These are phyloP conservation scores for Trichoderma brevicompactum DNA, from an alignment of 2,329 filamentous ascomycete genomes.

Conservation along the genomic window DNA sequence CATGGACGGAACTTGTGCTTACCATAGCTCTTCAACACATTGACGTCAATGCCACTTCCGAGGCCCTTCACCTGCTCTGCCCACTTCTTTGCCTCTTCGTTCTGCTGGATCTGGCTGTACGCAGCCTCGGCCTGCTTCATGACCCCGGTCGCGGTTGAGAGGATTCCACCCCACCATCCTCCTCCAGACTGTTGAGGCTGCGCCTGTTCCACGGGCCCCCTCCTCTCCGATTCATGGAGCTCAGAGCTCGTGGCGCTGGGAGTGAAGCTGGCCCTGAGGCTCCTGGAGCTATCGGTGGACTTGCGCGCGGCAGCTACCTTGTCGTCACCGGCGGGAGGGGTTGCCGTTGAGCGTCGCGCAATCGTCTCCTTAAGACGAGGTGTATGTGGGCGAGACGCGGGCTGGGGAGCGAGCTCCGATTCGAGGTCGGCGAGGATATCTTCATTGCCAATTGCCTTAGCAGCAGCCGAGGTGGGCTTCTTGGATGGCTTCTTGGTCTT, in stretches of 20 bases:
- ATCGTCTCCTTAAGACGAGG: constrained; percentile 68
- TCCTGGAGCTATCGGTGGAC: constrained; percentile 76
- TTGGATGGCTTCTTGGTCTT: constrained; percentile 55
- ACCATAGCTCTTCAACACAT: constrained; percentile 63
- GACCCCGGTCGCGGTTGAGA: constrained; percentile 81
- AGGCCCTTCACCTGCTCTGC: constrained; percentile 84
- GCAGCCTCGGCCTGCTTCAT: constrained; percentile 92
- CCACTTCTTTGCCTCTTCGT: constrained; percentile 96
- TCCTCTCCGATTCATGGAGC: constrained; percentile 61
- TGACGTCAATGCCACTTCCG: constrained; percentile 64
- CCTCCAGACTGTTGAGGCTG: constrained; percentile 55
- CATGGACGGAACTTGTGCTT: constrained; percentile 27
- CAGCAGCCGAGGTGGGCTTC: constrained; percentile 55
- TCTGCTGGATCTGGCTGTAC: constrained; percentile 93
- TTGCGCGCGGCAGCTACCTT: constrained; percentile 61
- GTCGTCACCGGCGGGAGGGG: constrained; percentile 67
- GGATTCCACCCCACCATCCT: constrained; percentile 86
- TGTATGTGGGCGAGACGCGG: constrained; percentile 79
- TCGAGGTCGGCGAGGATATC: constrained; percentile 90
- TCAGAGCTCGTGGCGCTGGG: constrained; percentile 68
- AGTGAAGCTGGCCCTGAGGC: constrained; percentile 73
- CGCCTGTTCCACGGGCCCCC: constrained; percentile 50
- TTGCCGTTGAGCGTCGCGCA: constrained; percentile 51
- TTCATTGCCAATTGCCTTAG: constrained; percentile 59
- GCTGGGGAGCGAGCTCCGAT: constrained; percentile 68